phyloP scores from a whole-genome alignment of 2,329 filamentous ascomycete genomes.

The Ceratocystis lukuohia region DNA sequence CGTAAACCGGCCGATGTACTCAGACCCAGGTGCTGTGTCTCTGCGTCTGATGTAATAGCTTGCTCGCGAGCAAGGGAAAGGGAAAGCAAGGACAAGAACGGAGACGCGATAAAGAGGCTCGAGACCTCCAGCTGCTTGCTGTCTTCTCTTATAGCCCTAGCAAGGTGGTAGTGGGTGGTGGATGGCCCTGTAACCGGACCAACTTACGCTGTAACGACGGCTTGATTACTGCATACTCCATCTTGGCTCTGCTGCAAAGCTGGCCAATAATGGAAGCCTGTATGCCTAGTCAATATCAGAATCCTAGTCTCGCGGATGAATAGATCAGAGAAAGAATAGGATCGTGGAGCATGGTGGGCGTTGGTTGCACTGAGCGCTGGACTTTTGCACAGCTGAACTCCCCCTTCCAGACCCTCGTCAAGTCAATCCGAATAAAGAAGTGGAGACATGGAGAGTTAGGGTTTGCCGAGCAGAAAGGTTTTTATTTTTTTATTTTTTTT shows the following conservation, averaged over 20 bases:
- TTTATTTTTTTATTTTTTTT: neutral
- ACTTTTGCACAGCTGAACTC: neutral
- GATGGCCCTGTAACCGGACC: neutral
- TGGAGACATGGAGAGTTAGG: neutral
- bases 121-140: neutral
- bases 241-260: too few relatives aligned
- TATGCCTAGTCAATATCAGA: too few relatives aligned
- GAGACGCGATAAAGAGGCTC: neutral
- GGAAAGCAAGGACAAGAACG: neutral
- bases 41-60: neutral
- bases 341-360: too few relatives aligned
- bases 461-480: neutral
- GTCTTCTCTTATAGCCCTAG: neutral
- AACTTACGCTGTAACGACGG: too few relatives aligned
- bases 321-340: too few relatives aligned
- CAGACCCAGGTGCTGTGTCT: neutral
- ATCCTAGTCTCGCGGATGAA: too few relatives aligned
- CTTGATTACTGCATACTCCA: too few relatives aligned
- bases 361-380: neutral
- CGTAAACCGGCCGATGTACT: neutral
- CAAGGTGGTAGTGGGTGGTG: neutral
- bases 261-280: too few relatives aligned
- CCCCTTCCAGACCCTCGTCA: neutral
- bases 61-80: neutral
- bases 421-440: neutral